phyloP scores from a whole-genome alignment of 139 green algal genomes.

The Ostreobium quekettii region DNA sequence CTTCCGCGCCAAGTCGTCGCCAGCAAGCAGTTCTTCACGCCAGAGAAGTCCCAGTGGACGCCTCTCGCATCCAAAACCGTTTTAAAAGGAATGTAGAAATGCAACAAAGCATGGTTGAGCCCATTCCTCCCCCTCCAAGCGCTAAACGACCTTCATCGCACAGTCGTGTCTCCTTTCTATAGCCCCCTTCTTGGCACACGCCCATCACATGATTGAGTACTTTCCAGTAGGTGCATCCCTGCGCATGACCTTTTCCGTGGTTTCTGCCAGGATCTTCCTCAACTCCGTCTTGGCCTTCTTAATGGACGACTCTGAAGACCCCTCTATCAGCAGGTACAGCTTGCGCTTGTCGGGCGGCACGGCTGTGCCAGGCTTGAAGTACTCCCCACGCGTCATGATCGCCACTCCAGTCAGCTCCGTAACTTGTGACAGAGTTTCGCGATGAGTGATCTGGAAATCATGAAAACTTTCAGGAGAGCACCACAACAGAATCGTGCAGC shows the following conservation, averaged over 20 bases:
- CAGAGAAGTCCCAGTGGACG: no score
- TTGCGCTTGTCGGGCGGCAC: slow-evolving; percentile 75
- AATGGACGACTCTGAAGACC: slow-evolving; percentile 53
- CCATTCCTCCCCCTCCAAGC: no score
- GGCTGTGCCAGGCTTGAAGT: slow-evolving; percentile 42
- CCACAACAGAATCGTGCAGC: slow-evolving; percentile 1
- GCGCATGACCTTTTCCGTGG: slow-evolving; percentile 75
- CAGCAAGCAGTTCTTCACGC: no score
- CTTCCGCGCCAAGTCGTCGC: no score
- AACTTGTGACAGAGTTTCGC: slow-evolving; percentile 73
- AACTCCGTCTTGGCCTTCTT: slow-evolving; percentile 67
- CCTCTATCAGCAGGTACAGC: slow-evolving; percentile 92
- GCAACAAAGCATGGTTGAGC: no score
- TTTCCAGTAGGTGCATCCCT: slow-evolving; percentile 44
- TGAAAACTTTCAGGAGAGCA: background rate
- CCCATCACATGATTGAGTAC: slow-evolving; percentile 24
- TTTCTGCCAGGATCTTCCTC: slow-evolving; percentile 60
- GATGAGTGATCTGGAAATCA: slow-evolving; percentile 89
- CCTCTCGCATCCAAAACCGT: no score
- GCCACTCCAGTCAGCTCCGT: slow-evolving; percentile 79
- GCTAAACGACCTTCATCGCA: no score
- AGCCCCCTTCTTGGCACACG: no score
- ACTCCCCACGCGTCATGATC: slow-evolving; percentile 78
- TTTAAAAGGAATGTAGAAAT: no score
- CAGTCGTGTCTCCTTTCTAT: no score